Evolutionary conservation across 2,329 filamentous ascomycete genomes (phyloP), one percentile per base, ranked within the genome.

Genomic region (Pyrenophora graminea): DNA sequence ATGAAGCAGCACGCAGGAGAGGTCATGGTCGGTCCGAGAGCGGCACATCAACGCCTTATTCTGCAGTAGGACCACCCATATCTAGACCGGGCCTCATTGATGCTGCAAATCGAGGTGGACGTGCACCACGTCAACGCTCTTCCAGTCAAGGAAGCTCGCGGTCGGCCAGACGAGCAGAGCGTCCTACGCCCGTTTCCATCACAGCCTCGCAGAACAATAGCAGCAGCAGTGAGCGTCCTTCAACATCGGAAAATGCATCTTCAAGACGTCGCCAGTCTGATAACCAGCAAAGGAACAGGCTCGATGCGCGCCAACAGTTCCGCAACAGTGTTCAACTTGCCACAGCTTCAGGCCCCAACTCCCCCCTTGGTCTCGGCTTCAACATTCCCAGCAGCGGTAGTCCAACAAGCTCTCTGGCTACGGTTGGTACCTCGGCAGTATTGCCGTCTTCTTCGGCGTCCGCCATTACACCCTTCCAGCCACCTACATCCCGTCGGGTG

Each of bases 201-300:
- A 66, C 69, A 12, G 48, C 46, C 9, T 63, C 79, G 44, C 79
- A 81, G 36, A 80, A 83, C 10, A 77, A 82, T 18, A 81, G 82
- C 2, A 88, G 82, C 2, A 88, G 91, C 64, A 72, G 72, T 15
- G 66, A 73, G 15, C 59, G 69, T 8, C 69, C 72, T 7, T 57
- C 63, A 19, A 67, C 67, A 3, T 66, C 67, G 6, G 60, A 56
- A 8, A 45, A 18, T n/a, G 48, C 51, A 19, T 39, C 46, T 45
- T 63, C 53, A 53, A 66, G 68, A 41, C 63, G 74, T 19, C 68
- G 74, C 34, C 61, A 71, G 42, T 77, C 75, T 23, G 73, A 72
- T 41, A 70, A 62, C 68, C 77, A 67, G 72, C 80, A 55, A 76
- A 83, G 62, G 45, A 68, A 66, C 38, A 74, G 71, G 10, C 64